Evolutionary conservation across 129 eudicot species (phyloP).

Genomic region (Centella asiatica): DNA sequence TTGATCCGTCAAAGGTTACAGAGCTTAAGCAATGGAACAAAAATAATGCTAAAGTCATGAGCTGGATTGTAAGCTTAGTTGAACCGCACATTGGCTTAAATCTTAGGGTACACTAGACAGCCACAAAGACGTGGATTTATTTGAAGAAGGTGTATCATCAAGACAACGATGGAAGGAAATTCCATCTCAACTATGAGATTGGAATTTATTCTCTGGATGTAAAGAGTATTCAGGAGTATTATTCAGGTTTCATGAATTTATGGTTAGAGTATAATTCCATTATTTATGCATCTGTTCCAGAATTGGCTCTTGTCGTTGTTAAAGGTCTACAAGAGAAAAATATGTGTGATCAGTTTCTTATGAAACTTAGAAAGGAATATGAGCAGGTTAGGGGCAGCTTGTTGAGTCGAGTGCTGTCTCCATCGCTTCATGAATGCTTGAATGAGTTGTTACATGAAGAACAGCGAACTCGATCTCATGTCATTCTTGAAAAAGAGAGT

Average conservation of each 20-base stretch:
- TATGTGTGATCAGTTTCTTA: not conserved
- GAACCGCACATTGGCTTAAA: not conserved
- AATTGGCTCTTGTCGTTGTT: not conserved
- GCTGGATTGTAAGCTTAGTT: not conserved
- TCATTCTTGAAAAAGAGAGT: not conserved
- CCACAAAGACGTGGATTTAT: not conserved
- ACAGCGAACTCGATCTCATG: not conserved
- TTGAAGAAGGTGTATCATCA: too few relatives aligned
- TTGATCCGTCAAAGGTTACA: not conserved
- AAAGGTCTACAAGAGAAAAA: not conserved
- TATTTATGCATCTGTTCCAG: not conserved
- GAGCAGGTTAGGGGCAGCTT: not conserved
- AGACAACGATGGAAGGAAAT: not conserved
- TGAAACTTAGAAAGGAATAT: not conserved
- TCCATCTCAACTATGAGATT: not conserved
- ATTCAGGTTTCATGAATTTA: not conserved
- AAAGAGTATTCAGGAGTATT: not conserved
- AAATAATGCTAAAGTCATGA: not conserved
- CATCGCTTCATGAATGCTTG: not conserved
- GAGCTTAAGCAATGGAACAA: not conserved
- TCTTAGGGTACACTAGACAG: not conserved
- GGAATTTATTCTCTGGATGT: not conserved
- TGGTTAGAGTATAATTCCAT: not conserved
- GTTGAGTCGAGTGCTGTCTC: not conserved
- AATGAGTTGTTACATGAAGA: not conserved